A percentile compares a stretch with the other conserved stretches of the same genome.
Conservation (phyloP, 805 yeast genomes). For the Jamesozyma jinghongensis region DNA sequence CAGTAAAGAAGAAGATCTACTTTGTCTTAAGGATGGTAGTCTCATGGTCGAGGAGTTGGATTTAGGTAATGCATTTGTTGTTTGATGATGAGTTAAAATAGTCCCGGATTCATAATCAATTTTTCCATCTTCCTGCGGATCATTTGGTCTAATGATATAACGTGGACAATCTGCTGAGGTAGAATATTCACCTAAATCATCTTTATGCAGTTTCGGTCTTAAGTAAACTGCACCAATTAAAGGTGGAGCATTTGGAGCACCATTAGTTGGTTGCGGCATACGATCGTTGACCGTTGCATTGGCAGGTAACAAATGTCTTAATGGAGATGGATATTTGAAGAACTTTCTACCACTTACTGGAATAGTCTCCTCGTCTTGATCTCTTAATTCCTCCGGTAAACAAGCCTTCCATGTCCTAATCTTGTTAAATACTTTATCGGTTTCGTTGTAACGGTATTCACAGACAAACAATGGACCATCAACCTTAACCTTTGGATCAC, state of each 20-base stretch:
- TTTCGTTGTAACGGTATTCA: constrained; percentile 89
- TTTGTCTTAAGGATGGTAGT: constrained; percentile 13
- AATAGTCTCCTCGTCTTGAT: constrained; percentile 66
- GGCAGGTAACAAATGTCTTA: constrained; percentile 65
- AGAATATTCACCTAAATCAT: constrained; percentile 72
- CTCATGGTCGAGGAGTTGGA: constrained; percentile 15
- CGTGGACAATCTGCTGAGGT: constrained; percentile 39
- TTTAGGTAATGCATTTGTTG: constrained; percentile 17
- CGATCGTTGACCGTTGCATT: constrained; percentile 68
- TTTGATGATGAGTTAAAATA: constrained; percentile 14
- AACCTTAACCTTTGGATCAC: constrained; percentile 74
- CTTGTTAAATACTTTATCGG: constrained; percentile 82
- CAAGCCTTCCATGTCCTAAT: constrained; percentile 99
- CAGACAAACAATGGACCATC: constrained; percentile 88
- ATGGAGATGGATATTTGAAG: constrained; percentile 74
- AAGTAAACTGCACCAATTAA: constrained; percentile 82
- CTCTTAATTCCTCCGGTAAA: constrained; percentile 91
- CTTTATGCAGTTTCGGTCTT: constrained; percentile 65
- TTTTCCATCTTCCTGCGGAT: constrained; percentile 30
- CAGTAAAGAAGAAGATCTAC: constrained; percentile 1
- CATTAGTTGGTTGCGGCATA: constrained; percentile 73
- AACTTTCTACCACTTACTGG: constrained; percentile 62
- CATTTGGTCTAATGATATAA: constrained; percentile 37
- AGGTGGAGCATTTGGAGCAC: constrained; percentile 85
- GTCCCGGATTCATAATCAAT: constrained; percentile 29